Evolutionary conservation across 805 yeast species (phyloP).

Genomic region (Wickerhamiella sorbophila): DNA sequence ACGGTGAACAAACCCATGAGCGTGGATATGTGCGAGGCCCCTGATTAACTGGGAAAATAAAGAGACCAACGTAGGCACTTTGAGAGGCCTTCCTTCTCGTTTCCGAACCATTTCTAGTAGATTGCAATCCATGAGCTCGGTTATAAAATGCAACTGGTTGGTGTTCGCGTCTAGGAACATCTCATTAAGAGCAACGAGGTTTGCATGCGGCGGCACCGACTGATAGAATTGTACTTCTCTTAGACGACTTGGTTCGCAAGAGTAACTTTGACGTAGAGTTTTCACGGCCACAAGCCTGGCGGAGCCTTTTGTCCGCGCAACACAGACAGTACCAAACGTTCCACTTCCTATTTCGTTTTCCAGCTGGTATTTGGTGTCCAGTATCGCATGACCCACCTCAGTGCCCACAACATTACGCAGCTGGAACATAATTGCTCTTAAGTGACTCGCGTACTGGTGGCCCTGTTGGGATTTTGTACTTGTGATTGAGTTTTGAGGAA

Average conservation of each 20-base stretch:
- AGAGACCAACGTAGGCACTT: slow-evolving; percentile 35
- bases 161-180: slow-evolving; percentile 54
- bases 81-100: slow-evolving; percentile 39
- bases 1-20: slow-evolving; percentile 57
- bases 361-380: not conserved
- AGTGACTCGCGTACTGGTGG: too few relatives aligned
- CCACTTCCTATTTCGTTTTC: slow-evolving; percentile 14
- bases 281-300: slow-evolving; percentile 56
- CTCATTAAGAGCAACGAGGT: slow-evolving; percentile 62
- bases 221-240: slow-evolving; percentile 25
- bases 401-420: too few relatives aligned
- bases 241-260: slow-evolving; percentile 38
- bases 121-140: slow-evolving; percentile 81
- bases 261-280: slow-evolving; percentile 48
- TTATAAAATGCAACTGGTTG: slow-evolving; percentile 57
- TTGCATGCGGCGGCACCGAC: slow-evolving; percentile 54
- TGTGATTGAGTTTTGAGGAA: too few relatives aligned
- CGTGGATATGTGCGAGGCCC: slow-evolving; percentile 75
- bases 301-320: slow-evolving; percentile 13
- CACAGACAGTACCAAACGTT: slow-evolving; percentile 22
- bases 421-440: too few relatives aligned
- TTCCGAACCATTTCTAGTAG: slow-evolving; percentile 61
- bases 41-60: slow-evolving; percentile 53
- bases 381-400: not conserved
- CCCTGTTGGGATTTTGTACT: too few relatives aligned